Base-by-base conservation (phyloP, 129 eudicot species). In the Saussurea involucrata region DNA sequence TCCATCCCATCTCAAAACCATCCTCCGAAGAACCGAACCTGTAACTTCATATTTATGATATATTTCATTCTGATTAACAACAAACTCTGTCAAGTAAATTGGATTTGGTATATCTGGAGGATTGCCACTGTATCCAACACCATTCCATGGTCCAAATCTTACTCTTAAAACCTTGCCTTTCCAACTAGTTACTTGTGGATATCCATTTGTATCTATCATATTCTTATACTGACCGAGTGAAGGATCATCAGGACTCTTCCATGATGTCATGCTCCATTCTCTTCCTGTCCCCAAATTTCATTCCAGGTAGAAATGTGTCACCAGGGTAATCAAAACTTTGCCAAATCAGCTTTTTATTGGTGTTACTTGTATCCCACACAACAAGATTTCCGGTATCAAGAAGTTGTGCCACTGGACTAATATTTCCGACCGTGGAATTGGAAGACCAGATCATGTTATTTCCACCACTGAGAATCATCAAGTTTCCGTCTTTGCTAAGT, bases 171-270 rank as follows among this genome's bases (percentile, higher is more conserved):
- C 73, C 0, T 17, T 2, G 28, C 49, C 87, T 9, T 4, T 24
- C 76, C 10, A 34, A 13, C 13, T 61, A 0, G 78, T 33, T 15
- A 21, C 31, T 63, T 83, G 83, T 46, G 87, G 86, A 74, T 55
- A 74, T 28, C 87, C 87, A 18, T 40, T 37, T 58, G 24, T 65
- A 31, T 83, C 70, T 8, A 78, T 0, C 40, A 6, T 17, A 4
- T n/a, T 20, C 2, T 24, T 60, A 44, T 78, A 74, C 68, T 13
- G 4, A 18, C 87, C 87, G 8, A 49, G 28, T 22, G 83, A 68
- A 73, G 83, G 86, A 75, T 83, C 86, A 68, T 78, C 27, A 64
- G 80, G 75, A 68, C 83, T 83, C 57, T 67, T 73, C 87, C 87
- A 83, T 22, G 80, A 83, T 1, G 77, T 60, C 17, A 74, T 1